Percentiles rank a stretch among this genome's conserved stretches.
phyloP scores from a whole-genome alignment of 345 rosid genomes.

The Bruguiera gymnorhiza region DNA sequence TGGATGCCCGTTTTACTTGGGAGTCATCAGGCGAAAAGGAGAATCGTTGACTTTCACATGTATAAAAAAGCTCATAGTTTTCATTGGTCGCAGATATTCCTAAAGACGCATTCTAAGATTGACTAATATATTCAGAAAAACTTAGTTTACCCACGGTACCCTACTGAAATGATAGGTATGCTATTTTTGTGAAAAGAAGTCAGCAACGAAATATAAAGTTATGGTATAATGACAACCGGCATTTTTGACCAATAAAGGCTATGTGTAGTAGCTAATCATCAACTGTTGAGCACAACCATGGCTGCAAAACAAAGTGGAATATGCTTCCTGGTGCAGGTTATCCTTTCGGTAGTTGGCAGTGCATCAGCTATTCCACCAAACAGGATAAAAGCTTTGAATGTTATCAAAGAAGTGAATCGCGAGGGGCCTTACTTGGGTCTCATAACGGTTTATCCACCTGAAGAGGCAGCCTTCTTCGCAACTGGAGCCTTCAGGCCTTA shows the following conservation, averaged over 20 bases:
- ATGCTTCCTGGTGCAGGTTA: neutral
- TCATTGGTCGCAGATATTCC: too few relatives aligned
- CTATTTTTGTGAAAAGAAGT: neutral
- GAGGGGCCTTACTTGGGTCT: conserved; percentile 48
- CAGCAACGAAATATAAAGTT: neutral
- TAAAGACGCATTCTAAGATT: too few relatives aligned
- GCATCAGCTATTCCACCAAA: conserved; percentile 19
- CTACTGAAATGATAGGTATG: too few relatives aligned
- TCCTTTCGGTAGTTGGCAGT: conserved; percentile 2
- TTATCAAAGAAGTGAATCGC: conserved; percentile 31
- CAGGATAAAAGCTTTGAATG: conserved; percentile 10
- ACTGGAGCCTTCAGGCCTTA: conserved; percentile 35
- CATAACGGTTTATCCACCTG: conserved; percentile 40
- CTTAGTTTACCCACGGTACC: too few relatives aligned
- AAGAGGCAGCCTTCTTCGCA: conserved; percentile 39
- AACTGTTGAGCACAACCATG: conserved; percentile 5
- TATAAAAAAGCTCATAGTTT: too few relatives aligned
- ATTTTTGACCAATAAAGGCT: neutral
- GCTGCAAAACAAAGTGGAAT: conserved; percentile 8
- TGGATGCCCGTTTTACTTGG: too few relatives aligned
- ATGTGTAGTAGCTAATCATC: too few relatives aligned
- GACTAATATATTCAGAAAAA: too few relatives aligned
- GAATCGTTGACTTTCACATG: too few relatives aligned
- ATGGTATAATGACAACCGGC: neutral
- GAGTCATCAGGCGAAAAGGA: too few relatives aligned